Evolutionary conservation across 805 yeast species (phyloP).

Genomic region (Candida oleophila): DNA sequence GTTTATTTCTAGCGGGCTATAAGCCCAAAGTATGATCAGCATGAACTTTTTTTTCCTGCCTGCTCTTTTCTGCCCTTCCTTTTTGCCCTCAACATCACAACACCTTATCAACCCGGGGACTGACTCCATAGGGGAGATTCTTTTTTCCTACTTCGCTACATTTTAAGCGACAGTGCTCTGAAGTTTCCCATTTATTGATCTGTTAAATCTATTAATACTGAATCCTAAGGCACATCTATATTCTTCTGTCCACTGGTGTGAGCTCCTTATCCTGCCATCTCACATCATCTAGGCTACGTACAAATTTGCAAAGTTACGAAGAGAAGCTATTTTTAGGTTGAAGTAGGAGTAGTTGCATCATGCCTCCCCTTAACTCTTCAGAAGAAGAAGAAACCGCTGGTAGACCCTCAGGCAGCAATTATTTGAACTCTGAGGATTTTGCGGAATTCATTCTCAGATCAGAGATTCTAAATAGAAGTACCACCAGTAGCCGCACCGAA

Average conservation of each 20-base stretch:
- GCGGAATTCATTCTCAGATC: conserved; percentile 1
- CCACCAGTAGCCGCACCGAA: too few relatives aligned
- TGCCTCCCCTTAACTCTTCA: background rate
- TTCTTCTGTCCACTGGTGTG: too few relatives aligned
- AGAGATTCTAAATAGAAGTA: too few relatives aligned
- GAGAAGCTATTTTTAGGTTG: too few relatives aligned
- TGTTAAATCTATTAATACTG: background rate
- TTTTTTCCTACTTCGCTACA: background rate
- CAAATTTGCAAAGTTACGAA: too few relatives aligned
- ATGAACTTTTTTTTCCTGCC: too few relatives aligned
- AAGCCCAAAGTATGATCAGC: too few relatives aligned
- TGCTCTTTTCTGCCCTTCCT: background rate
- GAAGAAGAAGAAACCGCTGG: conserved; percentile 6
- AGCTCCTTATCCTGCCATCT: too few relatives aligned
- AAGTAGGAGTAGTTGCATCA: too few relatives aligned
- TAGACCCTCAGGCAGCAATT: conserved; percentile 3
- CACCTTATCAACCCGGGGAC: background rate
- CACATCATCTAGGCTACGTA: too few relatives aligned
- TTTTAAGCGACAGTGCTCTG: background rate
- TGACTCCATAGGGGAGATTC: background rate
- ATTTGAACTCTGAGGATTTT: background rate
- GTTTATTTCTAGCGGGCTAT: too few relatives aligned
- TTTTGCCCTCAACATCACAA: background rate
- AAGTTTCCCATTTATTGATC: background rate
- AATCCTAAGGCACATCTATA: too few relatives aligned